Evolutionary conservation across 1,284 basidiomycete species (phyloP).

Genomic region (Phellopilus nigrolimitatus): DNA sequence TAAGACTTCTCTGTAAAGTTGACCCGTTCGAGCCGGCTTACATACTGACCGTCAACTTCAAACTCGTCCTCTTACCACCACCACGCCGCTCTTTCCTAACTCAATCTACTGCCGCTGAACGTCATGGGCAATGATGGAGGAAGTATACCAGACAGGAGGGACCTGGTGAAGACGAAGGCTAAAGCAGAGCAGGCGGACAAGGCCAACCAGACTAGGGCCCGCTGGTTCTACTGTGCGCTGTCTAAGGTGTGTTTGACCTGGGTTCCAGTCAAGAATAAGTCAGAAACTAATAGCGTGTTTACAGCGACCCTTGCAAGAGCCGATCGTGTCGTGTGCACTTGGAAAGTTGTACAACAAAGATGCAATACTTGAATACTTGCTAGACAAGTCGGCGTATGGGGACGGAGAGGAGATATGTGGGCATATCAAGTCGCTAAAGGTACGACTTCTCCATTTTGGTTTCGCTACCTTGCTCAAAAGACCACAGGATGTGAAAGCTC

Average conservation of each 20-base stretch:
- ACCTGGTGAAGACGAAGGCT: conserved; percentile 70
- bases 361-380: conserved; percentile 79
- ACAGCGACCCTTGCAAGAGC: conserved; percentile 77
- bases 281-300: conserved; percentile 12
- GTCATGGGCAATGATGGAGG: conserved; percentile 87
- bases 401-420: conserved; percentile 84
- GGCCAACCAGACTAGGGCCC: conserved; percentile 79
- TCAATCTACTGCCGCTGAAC: too few species aligned
- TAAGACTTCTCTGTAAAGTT: too few species aligned
- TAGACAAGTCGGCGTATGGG: conserved; percentile 74
- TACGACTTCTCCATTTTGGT: conserved; percentile 32
- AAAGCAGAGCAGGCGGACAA: conserved; percentile 84
- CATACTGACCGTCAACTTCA: too few species aligned
- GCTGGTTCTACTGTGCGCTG: conserved; percentile 87
- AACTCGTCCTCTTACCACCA: too few species aligned
- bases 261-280: background rate
- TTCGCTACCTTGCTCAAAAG: background rate
- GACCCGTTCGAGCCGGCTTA: too few species aligned
- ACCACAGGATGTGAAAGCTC: conserved; percentile 74
- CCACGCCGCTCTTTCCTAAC: too few species aligned
- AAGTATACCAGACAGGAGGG: conserved; percentile 79
- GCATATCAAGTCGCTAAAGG: conserved; percentile 85
- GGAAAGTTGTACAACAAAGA: conserved; percentile 96
- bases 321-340: conserved; percentile 82
- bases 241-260: conserved; percentile 66